phyloP scores from a whole-genome alignment of 768 basidiomycete species.

The Crassisporium funariophilum region DNA sequence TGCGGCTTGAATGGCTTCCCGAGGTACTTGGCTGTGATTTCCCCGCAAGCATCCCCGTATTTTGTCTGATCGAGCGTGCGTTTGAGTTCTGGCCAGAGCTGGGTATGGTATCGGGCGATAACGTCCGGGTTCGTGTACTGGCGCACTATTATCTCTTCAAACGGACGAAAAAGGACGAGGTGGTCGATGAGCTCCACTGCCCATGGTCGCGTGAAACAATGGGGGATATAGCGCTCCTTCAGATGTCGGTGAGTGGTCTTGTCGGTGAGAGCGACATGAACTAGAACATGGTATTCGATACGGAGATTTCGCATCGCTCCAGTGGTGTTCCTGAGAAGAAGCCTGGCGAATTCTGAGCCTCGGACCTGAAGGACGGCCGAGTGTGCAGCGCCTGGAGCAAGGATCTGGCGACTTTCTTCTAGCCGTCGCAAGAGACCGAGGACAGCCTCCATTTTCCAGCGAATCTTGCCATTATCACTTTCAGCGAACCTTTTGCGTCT shows the following conservation, averaged over 20 bases:
- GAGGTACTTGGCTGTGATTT: constrained; percentile 3
- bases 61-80: background rate
- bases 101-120: constrained; percentile 1
- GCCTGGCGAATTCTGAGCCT: too few relatives aligned
- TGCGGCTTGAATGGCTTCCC: background rate
- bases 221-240: constrained; percentile 3
- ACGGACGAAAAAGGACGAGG: constrained; percentile 8
- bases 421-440: background rate
- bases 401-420: background rate
- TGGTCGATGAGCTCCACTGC: background rate
- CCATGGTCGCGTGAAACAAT: background rate
- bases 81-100: constrained; percentile 6
- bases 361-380: too few relatives aligned
- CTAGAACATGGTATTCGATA: background rate
- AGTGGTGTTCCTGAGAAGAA: too few relatives aligned
- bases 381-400: too few relatives aligned
- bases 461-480: too few relatives aligned
- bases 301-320: too few relatives aligned
- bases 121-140: background rate
- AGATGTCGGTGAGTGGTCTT: constrained; percentile 7
- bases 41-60: background rate
- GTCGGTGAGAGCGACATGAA: constrained; percentile 1
- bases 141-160: constrained; percentile 3
- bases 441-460: constrained; percentile 1
- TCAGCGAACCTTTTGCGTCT: background rate